phyloP scores from a whole-genome alignment of 345 rosid species.

The Hevea brasiliensis region DNA sequence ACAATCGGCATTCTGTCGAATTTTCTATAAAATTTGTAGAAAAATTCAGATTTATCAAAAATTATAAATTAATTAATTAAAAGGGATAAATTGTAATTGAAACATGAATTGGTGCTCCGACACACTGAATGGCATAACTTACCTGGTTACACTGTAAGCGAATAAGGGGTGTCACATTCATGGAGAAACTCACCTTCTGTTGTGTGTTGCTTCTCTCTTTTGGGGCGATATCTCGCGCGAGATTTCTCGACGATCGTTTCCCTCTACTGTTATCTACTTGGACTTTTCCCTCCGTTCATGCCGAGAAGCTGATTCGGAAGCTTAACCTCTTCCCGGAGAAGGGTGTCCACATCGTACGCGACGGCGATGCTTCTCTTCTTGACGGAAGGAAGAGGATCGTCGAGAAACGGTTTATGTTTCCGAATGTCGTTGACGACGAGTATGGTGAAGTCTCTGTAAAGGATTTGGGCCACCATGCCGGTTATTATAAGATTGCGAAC shows the following conservation, averaged over 20 bases:
- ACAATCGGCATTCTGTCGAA: too few relatives aligned
- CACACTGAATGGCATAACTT: too few relatives aligned
- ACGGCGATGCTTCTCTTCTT: slow-evolving; percentile 12
- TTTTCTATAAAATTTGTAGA: too few relatives aligned
- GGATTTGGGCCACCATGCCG: slow-evolving; percentile 93
- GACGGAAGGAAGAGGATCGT: slow-evolving; percentile 40
- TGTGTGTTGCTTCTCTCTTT: slow-evolving; percentile 28
- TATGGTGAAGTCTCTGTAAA: slow-evolving; percentile 43
- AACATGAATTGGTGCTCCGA: too few relatives aligned
- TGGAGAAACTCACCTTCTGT: slow-evolving; percentile 38
- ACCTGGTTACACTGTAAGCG: too few relatives aligned
- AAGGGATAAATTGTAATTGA: too few relatives aligned
- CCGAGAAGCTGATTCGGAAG: slow-evolving; percentile 75
- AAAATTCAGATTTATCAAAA: too few relatives aligned
- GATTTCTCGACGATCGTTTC: background rate
- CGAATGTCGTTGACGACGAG: slow-evolving; percentile 41
- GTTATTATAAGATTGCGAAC: slow-evolving; percentile 75
- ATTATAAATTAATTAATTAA: too few relatives aligned
- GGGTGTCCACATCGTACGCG: slow-evolving; percentile 56
- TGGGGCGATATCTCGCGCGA: slow-evolving; percentile 19
- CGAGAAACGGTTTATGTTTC: slow-evolving; percentile 69
- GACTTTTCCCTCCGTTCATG: slow-evolving; percentile 61
- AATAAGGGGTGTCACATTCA: too few relatives aligned
- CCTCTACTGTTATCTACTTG: slow-evolving; percentile 43
- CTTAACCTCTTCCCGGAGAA: slow-evolving; percentile 78